These are phyloP conservation scores for Dittrichia graveolens DNA, from an alignment of 129 eudicot species.

Conservation along the genomic window DNA sequence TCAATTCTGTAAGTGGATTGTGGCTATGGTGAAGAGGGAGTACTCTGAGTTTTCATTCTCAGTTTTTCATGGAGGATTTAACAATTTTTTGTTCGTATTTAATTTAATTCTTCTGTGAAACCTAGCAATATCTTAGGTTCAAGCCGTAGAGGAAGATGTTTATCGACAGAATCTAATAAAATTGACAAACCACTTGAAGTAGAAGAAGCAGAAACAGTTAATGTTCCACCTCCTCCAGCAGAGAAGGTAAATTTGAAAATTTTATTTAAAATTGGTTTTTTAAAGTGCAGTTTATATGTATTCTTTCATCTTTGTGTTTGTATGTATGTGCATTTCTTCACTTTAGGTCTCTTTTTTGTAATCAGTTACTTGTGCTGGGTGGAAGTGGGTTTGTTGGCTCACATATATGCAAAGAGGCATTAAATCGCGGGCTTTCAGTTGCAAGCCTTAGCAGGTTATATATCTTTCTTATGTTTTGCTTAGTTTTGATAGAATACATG, in stretches of 20 bases:
- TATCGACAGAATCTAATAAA: slow-evolving; percentile 61
- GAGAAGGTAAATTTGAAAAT: slow-evolving; percentile 57
- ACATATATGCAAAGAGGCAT: slow-evolving; percentile 85
- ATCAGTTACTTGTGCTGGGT: slow-evolving; percentile 88
- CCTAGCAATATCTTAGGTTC: slow-evolving; percentile 39
- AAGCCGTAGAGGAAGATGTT: slow-evolving; percentile 50
- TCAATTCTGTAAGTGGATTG: not conserved
- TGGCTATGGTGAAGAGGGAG: too few relatives aligned
- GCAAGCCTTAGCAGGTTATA: slow-evolving; percentile 92
- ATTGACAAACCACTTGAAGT: slow-evolving; percentile 54
- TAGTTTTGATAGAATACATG: not conserved
- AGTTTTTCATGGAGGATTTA: slow-evolving; percentile 17
- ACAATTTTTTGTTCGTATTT: slow-evolving; percentile 4
- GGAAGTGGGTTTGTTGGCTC: slow-evolving; percentile 99
- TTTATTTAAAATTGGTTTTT: not conserved
- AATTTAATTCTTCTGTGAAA: not conserved
- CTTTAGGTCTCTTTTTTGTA: not conserved
- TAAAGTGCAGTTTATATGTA: not conserved
- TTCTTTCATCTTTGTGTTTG: not conserved
- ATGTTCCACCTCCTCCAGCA: slow-evolving; percentile 71
- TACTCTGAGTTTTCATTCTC: slow-evolving; percentile 6
- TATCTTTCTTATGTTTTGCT: not conserved
- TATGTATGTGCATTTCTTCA: not conserved
- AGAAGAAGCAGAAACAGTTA: slow-evolving; percentile 79
- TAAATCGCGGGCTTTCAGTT: slow-evolving; percentile 69